These are phyloP conservation scores for Aspergillus olivimuriae DNA, from an alignment of 495 filamentous ascomycete genomes.

Conservation along the genomic window DNA sequence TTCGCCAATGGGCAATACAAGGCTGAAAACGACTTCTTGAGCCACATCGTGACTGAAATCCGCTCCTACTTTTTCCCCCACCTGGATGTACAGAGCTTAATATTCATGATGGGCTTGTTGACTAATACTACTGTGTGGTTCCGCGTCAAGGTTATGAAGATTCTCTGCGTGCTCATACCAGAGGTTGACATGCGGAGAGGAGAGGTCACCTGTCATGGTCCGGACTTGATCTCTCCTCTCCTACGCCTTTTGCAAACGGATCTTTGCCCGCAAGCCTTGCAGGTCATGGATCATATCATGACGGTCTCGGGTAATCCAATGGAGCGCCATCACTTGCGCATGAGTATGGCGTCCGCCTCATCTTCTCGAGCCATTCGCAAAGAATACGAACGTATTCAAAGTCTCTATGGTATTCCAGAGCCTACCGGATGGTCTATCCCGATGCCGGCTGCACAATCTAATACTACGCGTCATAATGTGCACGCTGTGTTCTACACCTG, in stretches of 20 bases:
- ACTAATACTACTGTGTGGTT: conserved; percentile 86
- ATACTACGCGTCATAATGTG: conserved; percentile 81
- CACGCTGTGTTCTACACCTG: conserved; percentile 95
- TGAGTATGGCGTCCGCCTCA: conserved; percentile 82
- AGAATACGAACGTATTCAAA: conserved; percentile 89
- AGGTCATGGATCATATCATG: conserved; percentile 90
- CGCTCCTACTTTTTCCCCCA: conserved; percentile 75
- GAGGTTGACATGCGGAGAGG: conserved; percentile 89
- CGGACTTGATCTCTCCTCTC: conserved; percentile 91
- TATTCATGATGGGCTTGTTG: conserved; percentile 85
- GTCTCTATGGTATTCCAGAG: conserved; percentile 93
- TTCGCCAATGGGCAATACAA: conserved; percentile 66
- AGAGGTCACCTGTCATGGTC: conserved; percentile 85
- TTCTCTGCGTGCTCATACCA: conserved; percentile 78
- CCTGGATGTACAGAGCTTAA: conserved; percentile 74
- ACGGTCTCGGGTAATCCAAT: conserved; percentile 87
- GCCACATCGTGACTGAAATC: conserved; percentile 67
- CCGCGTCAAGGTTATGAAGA: conserved; percentile 84
- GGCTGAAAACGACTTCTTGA: conserved; percentile 69
- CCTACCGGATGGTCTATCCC: conserved; percentile 95
- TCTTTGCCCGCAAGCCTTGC: conserved; percentile 83
- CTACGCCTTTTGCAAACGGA: conserved; percentile 87
- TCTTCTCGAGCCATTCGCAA: conserved; percentile 80
- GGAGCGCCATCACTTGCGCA: conserved; percentile 88
- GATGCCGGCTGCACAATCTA: conserved; percentile 81